Base-by-base conservation (phyloP, 176 grass and related monocot genomes). In the Ampelocalamus luodianensis region DNA sequence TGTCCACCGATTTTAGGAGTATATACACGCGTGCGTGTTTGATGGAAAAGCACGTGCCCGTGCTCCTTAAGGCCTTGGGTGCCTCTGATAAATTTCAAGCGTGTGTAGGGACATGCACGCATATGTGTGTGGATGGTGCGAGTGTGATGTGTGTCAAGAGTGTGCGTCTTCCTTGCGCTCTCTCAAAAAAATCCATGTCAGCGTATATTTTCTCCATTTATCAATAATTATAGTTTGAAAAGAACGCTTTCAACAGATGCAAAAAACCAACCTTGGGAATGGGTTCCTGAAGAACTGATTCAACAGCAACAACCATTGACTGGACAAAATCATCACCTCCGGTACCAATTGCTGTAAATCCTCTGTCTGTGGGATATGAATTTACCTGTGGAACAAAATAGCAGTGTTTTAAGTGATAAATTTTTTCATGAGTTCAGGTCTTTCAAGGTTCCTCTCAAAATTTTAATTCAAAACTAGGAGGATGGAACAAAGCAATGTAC, bases 311-410 rank as follows among this genome's bases (percentile, higher is more conserved):
- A 69, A 96, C 91, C 93, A 99, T 99, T 67, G 93, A 85, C 74
- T 94, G 90, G 48, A 99, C 96, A 96, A 99, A 99, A 89, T 99
- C 93, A 85, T 99, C 93, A 84, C 91, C 93, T 82, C 96, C 93
- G 50, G 84, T 92, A 85, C 93, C 93, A 76, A 99, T 99, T 86
- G 96, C 91, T 76, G 96, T 99, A 94, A 99, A 99, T 65, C 90
- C 88, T 91, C 96, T 88, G 78, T 89, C 86, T 12, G 82, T 96
- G 18, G 96, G 96, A 89, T 99, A 99, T 68, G 91, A 92, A 80
- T 99, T 99, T 77, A 99, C 96, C 93, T 99, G 69, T 72, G 24
- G 65, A 78, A 23, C 7, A 79, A 49, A 74, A 79, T 39, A 59
- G 48, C 11, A 63, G 56, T 38, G 20, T 44, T 54, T 63, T 77